Evolutionary conservation across 2,329 filamentous ascomycete species (phyloP).

Genomic region (Phoma sp.): DNA sequence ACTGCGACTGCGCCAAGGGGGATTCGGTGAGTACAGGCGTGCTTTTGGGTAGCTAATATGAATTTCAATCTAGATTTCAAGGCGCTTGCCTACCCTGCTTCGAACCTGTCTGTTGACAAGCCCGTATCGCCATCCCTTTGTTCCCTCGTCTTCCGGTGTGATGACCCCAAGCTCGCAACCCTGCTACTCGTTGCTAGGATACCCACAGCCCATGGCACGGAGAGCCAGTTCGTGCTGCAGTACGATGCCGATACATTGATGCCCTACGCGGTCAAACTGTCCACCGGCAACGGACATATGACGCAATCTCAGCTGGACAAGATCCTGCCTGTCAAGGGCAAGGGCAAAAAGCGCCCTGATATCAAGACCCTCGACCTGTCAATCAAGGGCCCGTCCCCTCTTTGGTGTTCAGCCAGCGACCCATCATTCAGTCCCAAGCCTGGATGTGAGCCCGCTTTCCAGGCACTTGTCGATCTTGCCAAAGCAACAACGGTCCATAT

Average conservation of each 20-base stretch:
- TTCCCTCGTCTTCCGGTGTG: conserved; percentile 14
- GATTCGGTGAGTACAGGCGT: conserved; percentile 7
- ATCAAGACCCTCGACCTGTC: conserved; percentile 11
- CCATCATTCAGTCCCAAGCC: conserved; percentile 5
- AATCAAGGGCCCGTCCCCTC: neutral
- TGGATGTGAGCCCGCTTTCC: conserved; percentile 13
- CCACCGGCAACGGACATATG: conserved; percentile 3
- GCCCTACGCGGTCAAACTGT: conserved; percentile 7
- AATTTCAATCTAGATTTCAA: conserved; percentile 11
- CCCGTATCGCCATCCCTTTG: conserved; percentile 10
- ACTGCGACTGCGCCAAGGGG: conserved; percentile 4
- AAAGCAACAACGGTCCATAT: conserved; percentile 17
- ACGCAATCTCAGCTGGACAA: conserved; percentile 6
- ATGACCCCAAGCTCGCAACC: conserved; percentile 3
- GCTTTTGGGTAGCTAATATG: conserved; percentile 13
- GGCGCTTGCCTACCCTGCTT: conserved; percentile 14
- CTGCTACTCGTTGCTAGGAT: conserved; percentile 5
- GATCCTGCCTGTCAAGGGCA: conserved; percentile 7
- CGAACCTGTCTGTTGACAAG: conserved; percentile 4
- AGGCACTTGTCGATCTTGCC: conserved; percentile 9
- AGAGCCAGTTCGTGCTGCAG: conserved; percentile 12
- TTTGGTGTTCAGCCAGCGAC: conserved; percentile 1
- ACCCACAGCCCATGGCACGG: neutral
- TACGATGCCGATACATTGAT: conserved; percentile 16
- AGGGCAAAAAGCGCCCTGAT: conserved; percentile 8